Conservation (phyloP, 305 asterid species). For the Andrographis paniculata region DNA sequence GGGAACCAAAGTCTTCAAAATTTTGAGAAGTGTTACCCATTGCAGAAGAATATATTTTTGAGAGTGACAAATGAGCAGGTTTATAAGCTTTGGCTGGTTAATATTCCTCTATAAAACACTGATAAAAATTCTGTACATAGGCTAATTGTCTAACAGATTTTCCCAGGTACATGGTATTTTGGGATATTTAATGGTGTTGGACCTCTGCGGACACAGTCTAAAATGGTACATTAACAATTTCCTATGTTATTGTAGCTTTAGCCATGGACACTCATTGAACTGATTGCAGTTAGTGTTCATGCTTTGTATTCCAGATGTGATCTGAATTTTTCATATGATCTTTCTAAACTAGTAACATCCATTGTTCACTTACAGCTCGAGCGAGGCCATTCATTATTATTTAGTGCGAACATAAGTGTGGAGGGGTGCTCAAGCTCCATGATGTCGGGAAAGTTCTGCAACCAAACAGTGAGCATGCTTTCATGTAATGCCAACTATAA, state of each 20-base stretch:
- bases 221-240: slow-evolving; percentile 58
- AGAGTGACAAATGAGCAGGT: slow-evolving; percentile 84
- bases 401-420: slow-evolving; percentile 69
- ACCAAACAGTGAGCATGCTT: slow-evolving; percentile 65
- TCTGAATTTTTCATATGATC: slow-evolving; percentile 8
- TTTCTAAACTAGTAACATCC: not conserved
- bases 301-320: slow-evolving; percentile 3
- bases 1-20: slow-evolving; percentile 54
- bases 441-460: slow-evolving; percentile 75
- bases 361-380: slow-evolving; percentile 56
- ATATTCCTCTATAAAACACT: slow-evolving; percentile 1
- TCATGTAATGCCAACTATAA: slow-evolving; percentile 43
- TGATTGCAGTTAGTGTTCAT: not conserved
- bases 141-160: slow-evolving; percentile 46
- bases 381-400: slow-evolving; percentile 63
- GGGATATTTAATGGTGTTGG: slow-evolving; percentile 94
- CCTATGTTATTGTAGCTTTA: slow-evolving; percentile 1
- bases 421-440: slow-evolving; percentile 71
- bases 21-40: slow-evolving; percentile 76
- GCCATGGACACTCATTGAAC: not conserved
- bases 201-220: slow-evolving; percentile 79
- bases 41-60: slow-evolving; percentile 68
- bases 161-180: slow-evolving; percentile 84
- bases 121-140: slow-evolving; percentile 5
- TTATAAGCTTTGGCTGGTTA: slow-evolving; percentile 12